Evolutionary conservation across 352 stramenopile genomes (phyloP).

Genomic region (Phytophthora colocasiae): DNA sequence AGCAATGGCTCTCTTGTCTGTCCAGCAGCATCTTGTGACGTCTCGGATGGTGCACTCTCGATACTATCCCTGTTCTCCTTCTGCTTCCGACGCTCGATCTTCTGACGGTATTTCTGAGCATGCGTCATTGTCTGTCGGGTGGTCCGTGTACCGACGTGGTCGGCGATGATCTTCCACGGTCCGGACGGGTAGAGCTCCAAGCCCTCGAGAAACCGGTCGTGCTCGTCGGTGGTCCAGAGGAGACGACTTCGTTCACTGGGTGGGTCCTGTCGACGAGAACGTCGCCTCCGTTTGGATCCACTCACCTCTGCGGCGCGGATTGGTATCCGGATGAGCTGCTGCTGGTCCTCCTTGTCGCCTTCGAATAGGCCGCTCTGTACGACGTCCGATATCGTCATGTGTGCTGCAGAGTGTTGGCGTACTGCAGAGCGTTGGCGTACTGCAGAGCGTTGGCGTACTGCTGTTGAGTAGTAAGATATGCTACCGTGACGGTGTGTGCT

Average conservation of each 20-base stretch:
- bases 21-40: not conserved
- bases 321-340: conserved; percentile 34
- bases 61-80: conserved; percentile 15
- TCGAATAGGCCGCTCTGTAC: conserved; percentile 31
- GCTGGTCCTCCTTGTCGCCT: conserved; percentile 26
- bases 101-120: conserved; percentile 50
- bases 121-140: conserved; percentile 44
- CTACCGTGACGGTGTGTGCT: conserved; percentile 11
- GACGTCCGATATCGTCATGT: conserved; percentile 32
- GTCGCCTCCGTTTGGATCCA: conserved; percentile 12
- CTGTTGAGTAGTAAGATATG: not conserved
- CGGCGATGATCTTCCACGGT: conserved; percentile 40
- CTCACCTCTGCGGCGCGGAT: conserved; percentile 16
- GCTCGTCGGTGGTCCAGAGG: conserved; percentile 47
- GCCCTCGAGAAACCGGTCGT: conserved; percentile 46
- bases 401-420: not conserved
- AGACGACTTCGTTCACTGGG: conserved; percentile 29
- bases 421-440: too few species aligned
- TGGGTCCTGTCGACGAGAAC: conserved; percentile 20
- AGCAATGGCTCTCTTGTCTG: conserved; percentile 14
- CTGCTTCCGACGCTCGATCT: conserved; percentile 34
- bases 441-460: conserved; percentile 4
- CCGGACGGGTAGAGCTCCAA: conserved; percentile 42
- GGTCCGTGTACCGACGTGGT: conserved; percentile 38
- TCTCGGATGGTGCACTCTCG: conserved; percentile 8